Base-by-base conservation (phyloP, 2,329 filamentous ascomycete genomes). In the Lizonia empirigonia region DNA sequence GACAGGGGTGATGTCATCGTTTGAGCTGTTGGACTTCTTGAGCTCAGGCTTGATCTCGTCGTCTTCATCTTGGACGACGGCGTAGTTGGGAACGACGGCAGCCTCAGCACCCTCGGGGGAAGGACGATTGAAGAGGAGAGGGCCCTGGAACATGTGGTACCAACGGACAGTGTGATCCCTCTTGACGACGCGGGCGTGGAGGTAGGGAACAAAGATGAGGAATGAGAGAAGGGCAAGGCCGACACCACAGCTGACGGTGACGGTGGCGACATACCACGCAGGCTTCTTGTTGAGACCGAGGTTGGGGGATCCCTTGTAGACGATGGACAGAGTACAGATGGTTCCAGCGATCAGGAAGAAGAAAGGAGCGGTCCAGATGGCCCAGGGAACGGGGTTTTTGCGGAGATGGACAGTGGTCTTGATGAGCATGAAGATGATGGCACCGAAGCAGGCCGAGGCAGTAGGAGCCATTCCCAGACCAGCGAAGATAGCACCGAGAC, bases 291-390 rank as follows among this genome's bases (percentile, higher is more conserved):
- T 78, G 22, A 90, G 77, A 18, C 81, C 80, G 23, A 89, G 80
- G 52, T 78, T 85, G 19, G 88, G 87, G 8, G 88, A 90, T 24
- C 88, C 88, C 80, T 91, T 91, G 82, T 90, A 91, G 61, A 91
- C 88, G 63, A 92, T 85, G 34, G 86, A 90, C 5, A 92, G 79
- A 0, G 88, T 88, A 76, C 87, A 90, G 64, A 91, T 76, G 51
- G 86, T 89, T 47, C 80, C 86, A 48, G 88, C 87, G 52, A 91
- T 82, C 48, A 91, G 83, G 80, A 91, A 91, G 77, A 86, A 91
- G 75, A 88, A 84, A 8, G 88, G 89, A 1, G 87, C 85, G 42
- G 82, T 86, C 75, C 80, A 90, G 46, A 91, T 82, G 20, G 88
- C 87, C 87, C 86, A 90, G 6, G 79, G 81, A 2, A 89, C 79